A percentile compares a stretch with the other conserved stretches of the same genome.
phyloP scores from a whole-genome alignment of 352 stramenopile species.

The Saprolegnia diclina region DNA sequence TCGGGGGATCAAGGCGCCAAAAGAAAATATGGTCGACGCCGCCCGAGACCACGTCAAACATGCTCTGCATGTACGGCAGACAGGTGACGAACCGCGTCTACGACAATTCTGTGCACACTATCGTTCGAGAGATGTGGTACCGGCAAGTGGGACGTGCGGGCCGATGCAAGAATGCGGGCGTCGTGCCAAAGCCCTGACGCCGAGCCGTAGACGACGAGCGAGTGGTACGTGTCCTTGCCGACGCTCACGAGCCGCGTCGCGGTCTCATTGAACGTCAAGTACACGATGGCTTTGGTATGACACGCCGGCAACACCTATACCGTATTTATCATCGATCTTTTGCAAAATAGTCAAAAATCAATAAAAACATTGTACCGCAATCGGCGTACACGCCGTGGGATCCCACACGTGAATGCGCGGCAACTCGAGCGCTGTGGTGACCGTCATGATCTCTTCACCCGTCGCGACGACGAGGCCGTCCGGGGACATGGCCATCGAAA shows the following conservation, averaged over 20 bases:
- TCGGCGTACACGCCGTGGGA: constrained; percentile 43
- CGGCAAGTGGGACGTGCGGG: constrained; percentile 42
- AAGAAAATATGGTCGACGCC: constrained; percentile 66
- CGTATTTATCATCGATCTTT: neutral
- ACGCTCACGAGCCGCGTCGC: constrained; percentile 50
- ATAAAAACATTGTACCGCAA: constrained; percentile 29
- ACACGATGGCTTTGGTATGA: constrained; percentile 58
- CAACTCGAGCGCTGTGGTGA: constrained; percentile 46
- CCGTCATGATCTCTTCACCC: constrained; percentile 65
- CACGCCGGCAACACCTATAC: constrained; percentile 46
- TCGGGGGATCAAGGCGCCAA: constrained; percentile 51
- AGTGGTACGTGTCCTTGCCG: constrained; percentile 72
- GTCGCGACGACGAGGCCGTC: constrained; percentile 61
- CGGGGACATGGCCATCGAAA: constrained; percentile 40
- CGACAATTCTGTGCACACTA: constrained; percentile 32
- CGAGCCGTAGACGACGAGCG: constrained; percentile 60
- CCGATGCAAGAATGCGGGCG: constrained; percentile 43
- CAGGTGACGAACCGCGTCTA: constrained; percentile 33
- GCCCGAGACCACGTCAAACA: constrained; percentile 44
- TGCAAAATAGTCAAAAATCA: neutral
- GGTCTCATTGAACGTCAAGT: constrained; percentile 49
- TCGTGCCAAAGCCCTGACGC: constrained; percentile 57
- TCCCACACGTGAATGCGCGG: constrained; percentile 75
- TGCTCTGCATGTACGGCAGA: constrained; percentile 18
- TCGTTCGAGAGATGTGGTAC: constrained; percentile 63